Evolutionary conservation across 2,329 filamentous ascomycete species (phyloP).

Genomic region (Ophiocordyceps unilateralis): DNA sequence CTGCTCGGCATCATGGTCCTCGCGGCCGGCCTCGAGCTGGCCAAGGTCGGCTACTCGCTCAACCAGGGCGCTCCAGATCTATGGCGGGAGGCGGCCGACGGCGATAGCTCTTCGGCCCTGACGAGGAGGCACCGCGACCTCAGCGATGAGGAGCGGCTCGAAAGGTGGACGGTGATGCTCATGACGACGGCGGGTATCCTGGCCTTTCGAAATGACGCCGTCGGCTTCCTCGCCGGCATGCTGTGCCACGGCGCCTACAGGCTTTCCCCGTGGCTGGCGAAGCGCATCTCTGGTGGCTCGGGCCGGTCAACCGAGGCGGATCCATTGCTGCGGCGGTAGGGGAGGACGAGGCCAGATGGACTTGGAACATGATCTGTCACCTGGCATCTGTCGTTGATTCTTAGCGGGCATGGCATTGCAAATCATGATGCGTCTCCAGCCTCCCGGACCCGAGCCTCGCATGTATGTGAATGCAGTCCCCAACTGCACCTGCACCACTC

Average conservation of each 20-base stretch:
- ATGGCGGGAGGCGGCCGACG: slow-evolving; percentile 35
- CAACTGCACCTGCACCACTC: too few species aligned
- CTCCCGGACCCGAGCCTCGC: too few species aligned
- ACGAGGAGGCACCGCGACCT: slow-evolving; percentile 31
- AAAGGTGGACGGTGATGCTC: slow-evolving; percentile 80
- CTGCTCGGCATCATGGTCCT: slow-evolving; percentile 79
- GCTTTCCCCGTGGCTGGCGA: slow-evolving; percentile 23
- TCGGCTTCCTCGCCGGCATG: slow-evolving; percentile 73
- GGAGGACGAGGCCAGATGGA: too few species aligned
- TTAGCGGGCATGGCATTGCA: too few species aligned
- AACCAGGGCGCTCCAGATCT: slow-evolving; percentile 52
- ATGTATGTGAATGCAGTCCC: too few species aligned
- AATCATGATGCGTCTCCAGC: too few species aligned
- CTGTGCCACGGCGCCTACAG: slow-evolving; percentile 56
- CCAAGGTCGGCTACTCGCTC: slow-evolving; percentile 67
- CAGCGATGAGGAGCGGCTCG: slow-evolving; percentile 49
- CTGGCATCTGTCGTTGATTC: too few species aligned
- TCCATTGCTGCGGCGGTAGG: slow-evolving; percentile 12
- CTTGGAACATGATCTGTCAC: too few species aligned
- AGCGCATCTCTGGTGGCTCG: slow-evolving; percentile 14
- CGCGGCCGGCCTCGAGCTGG: slow-evolving; percentile 74
- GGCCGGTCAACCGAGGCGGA: slow-evolving; percentile 11
- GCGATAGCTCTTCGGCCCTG: slow-evolving; percentile 12
- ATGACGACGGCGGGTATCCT: slow-evolving; percentile 69
- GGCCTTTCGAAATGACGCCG: slow-evolving; percentile 76